These are phyloP conservation scores for Kewa caespitosa DNA, from an alignment of 179 eudicot genomes.

Conservation along the genomic window DNA sequence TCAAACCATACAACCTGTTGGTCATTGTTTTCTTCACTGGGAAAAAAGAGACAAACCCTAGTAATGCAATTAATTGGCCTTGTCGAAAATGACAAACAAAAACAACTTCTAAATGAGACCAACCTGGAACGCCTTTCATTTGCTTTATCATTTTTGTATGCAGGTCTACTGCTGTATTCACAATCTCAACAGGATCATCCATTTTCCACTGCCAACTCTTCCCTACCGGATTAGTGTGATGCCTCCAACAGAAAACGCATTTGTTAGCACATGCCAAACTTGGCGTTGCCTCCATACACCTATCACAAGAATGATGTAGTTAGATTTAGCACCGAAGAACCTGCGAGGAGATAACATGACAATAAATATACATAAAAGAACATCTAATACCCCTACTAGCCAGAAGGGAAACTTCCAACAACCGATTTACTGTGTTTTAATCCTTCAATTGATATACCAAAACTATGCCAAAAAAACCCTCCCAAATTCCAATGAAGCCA, in stretches of 20 bases:
- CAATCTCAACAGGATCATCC: conserved; percentile 91
- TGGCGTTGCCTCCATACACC: conserved; percentile 99
- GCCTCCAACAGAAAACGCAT: conserved; percentile 99
- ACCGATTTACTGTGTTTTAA: too few species aligned
- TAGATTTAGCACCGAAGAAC: background rate
- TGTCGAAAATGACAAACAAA: background rate
- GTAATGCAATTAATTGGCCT: background rate
- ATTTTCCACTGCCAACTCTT: conserved; percentile 98
- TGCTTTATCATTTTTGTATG: conserved; percentile 97
- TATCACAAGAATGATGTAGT: conserved; percentile 24
- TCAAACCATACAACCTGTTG: too few species aligned
- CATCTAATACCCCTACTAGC: too few species aligned
- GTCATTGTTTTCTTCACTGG: background rate
- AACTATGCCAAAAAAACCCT: too few species aligned
- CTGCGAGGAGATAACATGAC: too few species aligned
- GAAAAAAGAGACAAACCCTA: background rate
- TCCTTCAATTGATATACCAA: too few species aligned
- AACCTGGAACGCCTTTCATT: conserved; percentile 99
- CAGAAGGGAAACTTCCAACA: too few species aligned
- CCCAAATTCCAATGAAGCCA: too few species aligned
- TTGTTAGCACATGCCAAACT: conserved; percentile 98
- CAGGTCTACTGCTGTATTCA: conserved; percentile 77
- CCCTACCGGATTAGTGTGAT: conserved; percentile 97
- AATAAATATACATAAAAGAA: too few species aligned
- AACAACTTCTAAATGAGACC: background rate